Percentiles rank a stretch among this genome's conserved stretches.
Conservation (phyloP, 768 basidiomycete genomes). For the Phanerodontia chrysosporium region DNA sequence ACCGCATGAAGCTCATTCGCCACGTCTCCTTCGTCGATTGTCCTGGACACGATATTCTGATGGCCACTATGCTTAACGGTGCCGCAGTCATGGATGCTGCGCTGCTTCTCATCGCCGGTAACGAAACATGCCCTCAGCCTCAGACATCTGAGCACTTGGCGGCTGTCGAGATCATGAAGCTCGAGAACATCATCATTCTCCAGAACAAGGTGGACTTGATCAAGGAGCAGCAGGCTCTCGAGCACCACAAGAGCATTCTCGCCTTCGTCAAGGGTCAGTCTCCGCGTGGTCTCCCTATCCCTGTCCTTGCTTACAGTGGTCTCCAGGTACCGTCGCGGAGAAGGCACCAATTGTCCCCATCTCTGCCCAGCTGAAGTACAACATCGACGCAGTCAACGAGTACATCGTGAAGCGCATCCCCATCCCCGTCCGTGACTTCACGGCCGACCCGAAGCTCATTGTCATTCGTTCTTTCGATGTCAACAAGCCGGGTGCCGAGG, state of each 20-base stretch:
- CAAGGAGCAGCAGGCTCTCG: conserved; percentile 88
- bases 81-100: conserved; percentile 99
- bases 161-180: conserved; percentile 99
- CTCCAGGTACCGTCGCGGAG: conserved; percentile 92
- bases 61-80: conserved; percentile 99
- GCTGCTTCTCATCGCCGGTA: conserved; percentile 90
- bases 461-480: conserved; percentile 99
- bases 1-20: conserved; percentile 85
- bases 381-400: conserved; percentile 98
- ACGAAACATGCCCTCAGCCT: conserved; percentile 98
- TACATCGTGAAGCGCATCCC: conserved; percentile 97
- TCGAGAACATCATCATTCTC: conserved; percentile 94
- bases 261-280: conserved; percentile 88
- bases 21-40: conserved; percentile 99
- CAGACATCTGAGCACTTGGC: conserved; percentile 99
- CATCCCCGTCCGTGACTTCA: conserved; percentile 90
- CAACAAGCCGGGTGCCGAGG: conserved; percentile 97
- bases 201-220: conserved; percentile 99
- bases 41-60: conserved; percentile 98
- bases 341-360: conserved; percentile 98
- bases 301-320: background rate
- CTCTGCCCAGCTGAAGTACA: conserved; percentile 97
- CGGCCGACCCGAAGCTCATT: conserved; percentile 87
- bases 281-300: background rate
- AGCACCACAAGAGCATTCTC: conserved; percentile 93